A percentile compares a stretch with the other conserved stretches of the same genome.
Conservation (phyloP, 139 green algal species). For the Chlamydomonas asymmetrica region DNA sequence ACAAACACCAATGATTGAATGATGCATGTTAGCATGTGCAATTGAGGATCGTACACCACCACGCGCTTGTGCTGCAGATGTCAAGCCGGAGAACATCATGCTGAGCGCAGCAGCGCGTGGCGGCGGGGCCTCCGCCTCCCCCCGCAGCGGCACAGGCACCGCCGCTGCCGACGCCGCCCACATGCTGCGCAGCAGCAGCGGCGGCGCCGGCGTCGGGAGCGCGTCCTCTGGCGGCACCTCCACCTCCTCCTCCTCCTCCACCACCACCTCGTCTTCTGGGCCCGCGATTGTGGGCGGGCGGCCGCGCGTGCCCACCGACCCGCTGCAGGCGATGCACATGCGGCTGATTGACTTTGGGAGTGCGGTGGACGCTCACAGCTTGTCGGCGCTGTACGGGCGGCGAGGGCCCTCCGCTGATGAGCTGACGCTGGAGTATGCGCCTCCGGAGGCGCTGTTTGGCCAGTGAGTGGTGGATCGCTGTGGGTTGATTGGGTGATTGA, state of each 20-base stretch:
- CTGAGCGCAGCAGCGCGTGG: constrained; percentile 17
- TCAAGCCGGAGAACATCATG: constrained; percentile 83
- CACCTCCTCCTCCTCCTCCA: too few relatives aligned
- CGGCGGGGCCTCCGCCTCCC: too few relatives aligned
- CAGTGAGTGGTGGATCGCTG: constrained; percentile 30
- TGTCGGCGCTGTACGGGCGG: constrained; percentile 46
- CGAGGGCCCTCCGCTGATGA: constrained; percentile 55
- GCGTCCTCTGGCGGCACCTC: background rate
- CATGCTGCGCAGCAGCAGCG: background rate
- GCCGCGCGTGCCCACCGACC: background rate
- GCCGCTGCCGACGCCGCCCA: background rate
- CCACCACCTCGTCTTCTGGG: too few relatives aligned
- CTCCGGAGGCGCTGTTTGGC: constrained; percentile 68
- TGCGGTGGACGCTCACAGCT: constrained; percentile 52
- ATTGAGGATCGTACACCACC: background rate
- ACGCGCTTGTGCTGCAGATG: constrained; percentile 30
- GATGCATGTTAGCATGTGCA: too few relatives aligned
- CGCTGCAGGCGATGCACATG: constrained; percentile 36
- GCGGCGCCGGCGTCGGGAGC: background rate
- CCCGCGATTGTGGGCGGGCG: too few relatives aligned
- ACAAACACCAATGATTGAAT: too few relatives aligned
- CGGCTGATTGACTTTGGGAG: constrained; percentile 80
- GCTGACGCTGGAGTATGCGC: constrained; percentile 73
- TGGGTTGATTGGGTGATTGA: too few relatives aligned
- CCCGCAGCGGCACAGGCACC: background rate